Conservation (phyloP, 2,329 filamentous ascomycete genomes). For the Tolypocladium paradoxum region DNA sequence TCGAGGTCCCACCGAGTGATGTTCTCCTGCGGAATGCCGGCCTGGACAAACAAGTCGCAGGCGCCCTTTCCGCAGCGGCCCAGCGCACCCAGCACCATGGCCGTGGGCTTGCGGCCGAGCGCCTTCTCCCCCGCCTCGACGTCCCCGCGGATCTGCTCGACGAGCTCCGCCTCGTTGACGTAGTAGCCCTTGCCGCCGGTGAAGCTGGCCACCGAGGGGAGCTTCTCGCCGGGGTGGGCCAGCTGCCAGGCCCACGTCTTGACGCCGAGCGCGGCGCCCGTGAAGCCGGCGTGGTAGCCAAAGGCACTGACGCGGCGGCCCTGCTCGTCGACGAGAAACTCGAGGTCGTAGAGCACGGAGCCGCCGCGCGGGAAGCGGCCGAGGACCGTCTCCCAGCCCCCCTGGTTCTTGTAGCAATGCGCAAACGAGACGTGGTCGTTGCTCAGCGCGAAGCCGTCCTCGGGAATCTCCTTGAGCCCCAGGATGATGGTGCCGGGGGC, state of each 20-base stretch:
- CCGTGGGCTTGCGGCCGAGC: slow-evolving; percentile 57
- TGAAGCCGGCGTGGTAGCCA: slow-evolving; percentile 66
- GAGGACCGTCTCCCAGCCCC: slow-evolving; percentile 70
- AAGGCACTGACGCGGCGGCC: slow-evolving; percentile 65
- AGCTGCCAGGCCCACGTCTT: slow-evolving; percentile 80
- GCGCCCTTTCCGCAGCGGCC: slow-evolving; percentile 79
- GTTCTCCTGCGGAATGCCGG: slow-evolving; percentile 37
- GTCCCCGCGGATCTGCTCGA: slow-evolving; percentile 14
- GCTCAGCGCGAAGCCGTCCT: slow-evolving; percentile 47
- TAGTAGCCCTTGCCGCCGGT: slow-evolving; percentile 49
- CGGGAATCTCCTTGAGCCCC: slow-evolving; percentile 68
- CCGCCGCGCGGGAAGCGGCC: slow-evolving; percentile 61
- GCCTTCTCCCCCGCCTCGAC: slow-evolving; percentile 62
- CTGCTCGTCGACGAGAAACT: slow-evolving; percentile 68
- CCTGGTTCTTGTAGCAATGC: slow-evolving; percentile 69
- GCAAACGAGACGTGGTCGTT: slow-evolving; percentile 49
- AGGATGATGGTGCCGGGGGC: slow-evolving; percentile 60
- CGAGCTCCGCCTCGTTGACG: slow-evolving; percentile 57
- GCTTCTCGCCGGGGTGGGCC: slow-evolving; percentile 53
- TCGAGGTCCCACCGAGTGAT: slow-evolving; percentile 60
- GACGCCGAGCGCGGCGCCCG: slow-evolving; percentile 61
- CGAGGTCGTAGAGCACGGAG: slow-evolving; percentile 60
- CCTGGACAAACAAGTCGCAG: slow-evolving; percentile 65
- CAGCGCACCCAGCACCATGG: slow-evolving; percentile 77
- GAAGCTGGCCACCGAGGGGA: slow-evolving; percentile 36